Percentiles rank a stretch among this genome's conserved stretches.
Evolutionary conservation across 2,329 filamentous ascomycete genomes (phyloP).

Genomic region (Colletotrichum sp.): DNA sequence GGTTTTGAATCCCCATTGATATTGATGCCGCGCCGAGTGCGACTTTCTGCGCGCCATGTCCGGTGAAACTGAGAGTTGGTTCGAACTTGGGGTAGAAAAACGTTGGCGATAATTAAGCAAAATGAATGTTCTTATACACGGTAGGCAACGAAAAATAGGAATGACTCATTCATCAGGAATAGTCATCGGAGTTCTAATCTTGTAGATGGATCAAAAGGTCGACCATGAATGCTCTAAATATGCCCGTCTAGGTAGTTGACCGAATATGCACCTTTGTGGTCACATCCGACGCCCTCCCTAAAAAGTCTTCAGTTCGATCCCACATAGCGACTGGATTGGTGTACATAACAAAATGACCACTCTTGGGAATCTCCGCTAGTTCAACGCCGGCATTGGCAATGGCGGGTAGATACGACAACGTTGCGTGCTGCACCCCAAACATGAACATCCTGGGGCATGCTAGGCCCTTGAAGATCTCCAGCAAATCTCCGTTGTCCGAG

Average conservation of each 20-base stretch:
- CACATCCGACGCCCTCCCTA: background rate
- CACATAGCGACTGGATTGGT: conserved; percentile 24
- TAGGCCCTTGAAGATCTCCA: conserved; percentile 21
- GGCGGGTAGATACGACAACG: conserved; percentile 19
- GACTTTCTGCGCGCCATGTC: background rate
- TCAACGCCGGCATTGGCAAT: conserved; percentile 21
- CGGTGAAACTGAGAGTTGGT: too few species aligned
- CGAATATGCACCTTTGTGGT: background rate
- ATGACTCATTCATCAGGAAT: too few species aligned
- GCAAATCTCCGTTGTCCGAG: conserved; percentile 23
- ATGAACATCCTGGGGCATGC: conserved; percentile 24
- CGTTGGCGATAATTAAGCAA: too few species aligned
- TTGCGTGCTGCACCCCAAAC: conserved; percentile 22
- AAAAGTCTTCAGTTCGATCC: background rate
- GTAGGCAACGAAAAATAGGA: too few species aligned
- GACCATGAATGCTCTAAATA: background rate
- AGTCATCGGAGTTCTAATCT: too few species aligned
- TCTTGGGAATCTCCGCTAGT: conserved; percentile 25
- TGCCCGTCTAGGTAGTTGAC: background rate
- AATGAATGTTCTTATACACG: too few species aligned
- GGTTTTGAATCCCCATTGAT: background rate
- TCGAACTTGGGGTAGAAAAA: too few species aligned
- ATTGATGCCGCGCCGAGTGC: background rate
- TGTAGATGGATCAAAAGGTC: background rate
- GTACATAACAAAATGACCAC: conserved; percentile 32